A percentile compares a stretch with the other conserved stretches of the same genome.
Conservation (phyloP, 768 basidiomycete genomes). For the Leccinellum luteum region DNA sequence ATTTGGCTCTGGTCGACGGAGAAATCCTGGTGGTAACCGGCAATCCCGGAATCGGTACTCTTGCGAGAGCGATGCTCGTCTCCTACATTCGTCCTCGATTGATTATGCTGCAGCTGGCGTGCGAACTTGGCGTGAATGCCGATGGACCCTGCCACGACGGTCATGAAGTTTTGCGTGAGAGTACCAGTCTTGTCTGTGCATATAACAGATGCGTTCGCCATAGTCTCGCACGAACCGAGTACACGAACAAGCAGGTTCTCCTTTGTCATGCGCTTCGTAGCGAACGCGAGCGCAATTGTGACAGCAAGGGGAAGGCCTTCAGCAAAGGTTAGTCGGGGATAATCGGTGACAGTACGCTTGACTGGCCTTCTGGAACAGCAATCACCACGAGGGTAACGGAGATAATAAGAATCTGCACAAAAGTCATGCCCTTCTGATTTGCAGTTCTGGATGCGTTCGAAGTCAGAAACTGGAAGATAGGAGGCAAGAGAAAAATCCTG, state of each 20-base stretch:
- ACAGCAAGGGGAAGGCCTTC: slow-evolving; percentile 91
- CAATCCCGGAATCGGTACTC: slow-evolving; percentile 29
- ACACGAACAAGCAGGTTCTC: slow-evolving; percentile 95
- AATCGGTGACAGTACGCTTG: background rate
- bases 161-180: slow-evolving; percentile 93
- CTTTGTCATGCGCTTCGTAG: slow-evolving; percentile 96
- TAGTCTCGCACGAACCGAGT: slow-evolving; percentile 95
- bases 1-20: slow-evolving; percentile 79
- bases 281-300: slow-evolving; percentile 94
- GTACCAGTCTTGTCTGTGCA: slow-evolving; percentile 98
- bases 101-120: slow-evolving; percentile 68
- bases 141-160: slow-evolving; percentile 92
- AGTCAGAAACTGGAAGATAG: slow-evolving; percentile 5
- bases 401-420: slow-evolving; percentile 93
- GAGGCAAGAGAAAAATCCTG: slow-evolving; percentile 7
- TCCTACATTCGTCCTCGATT: slow-evolving; percentile 66
- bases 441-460: slow-evolving; percentile 46
- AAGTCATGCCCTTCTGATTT: slow-evolving; percentile 82
- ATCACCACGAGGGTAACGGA: slow-evolving; percentile 89
- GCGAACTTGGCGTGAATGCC: slow-evolving; percentile 97
- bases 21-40: slow-evolving; percentile 67
- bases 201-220: slow-evolving; percentile 96
- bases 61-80: slow-evolving; percentile 39
- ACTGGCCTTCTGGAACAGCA: slow-evolving; percentile 77
- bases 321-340: background rate